Evolutionary conservation across 2,329 filamentous ascomycete genomes (phyloP).

Genomic region (Neocucurbitaria cava): DNA sequence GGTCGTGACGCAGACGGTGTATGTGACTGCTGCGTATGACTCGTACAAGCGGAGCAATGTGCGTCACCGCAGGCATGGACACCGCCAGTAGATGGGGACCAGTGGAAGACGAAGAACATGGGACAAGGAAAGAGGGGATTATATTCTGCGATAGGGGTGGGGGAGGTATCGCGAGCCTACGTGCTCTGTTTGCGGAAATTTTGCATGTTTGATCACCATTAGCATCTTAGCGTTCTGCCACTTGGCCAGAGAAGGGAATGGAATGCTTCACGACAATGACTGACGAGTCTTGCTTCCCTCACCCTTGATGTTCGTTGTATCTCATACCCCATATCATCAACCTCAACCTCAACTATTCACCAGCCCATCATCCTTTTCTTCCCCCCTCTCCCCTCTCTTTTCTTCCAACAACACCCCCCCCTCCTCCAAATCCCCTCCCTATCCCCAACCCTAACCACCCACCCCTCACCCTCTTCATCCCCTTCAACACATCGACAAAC

Average conservation of each 20-base stretch:
- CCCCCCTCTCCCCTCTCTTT: background rate
- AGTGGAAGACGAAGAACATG: background rate
- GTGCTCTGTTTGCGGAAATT: slow-evolving; percentile 16
- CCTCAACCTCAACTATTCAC: too few species aligned
- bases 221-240: background rate
- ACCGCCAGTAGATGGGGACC: slow-evolving; percentile 4
- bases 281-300: too few species aligned
- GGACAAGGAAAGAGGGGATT: slow-evolving; percentile 1
- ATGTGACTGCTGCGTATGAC: slow-evolving; percentile 29
- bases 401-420: too few species aligned
- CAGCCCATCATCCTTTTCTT: too few species aligned
- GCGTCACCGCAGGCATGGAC: slow-evolving; percentile 1
- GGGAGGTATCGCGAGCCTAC: slow-evolving; percentile 15
- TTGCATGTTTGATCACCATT: background rate
- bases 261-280: background rate
- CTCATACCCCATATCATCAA: too few species aligned
- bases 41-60: slow-evolving; percentile 18
- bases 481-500: background rate
- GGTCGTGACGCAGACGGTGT: slow-evolving; percentile 36
- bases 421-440: background rate
- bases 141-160: slow-evolving; percentile 23
- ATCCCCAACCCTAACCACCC: background rate
- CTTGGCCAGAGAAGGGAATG: background rate
- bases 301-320: too few species aligned
- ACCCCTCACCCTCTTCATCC: background rate